A percentile compares a stretch with the other conserved stretches of the same genome.
Conservation (phyloP, 768 basidiomycete genomes). For the Rossbeevera mucosa region DNA sequence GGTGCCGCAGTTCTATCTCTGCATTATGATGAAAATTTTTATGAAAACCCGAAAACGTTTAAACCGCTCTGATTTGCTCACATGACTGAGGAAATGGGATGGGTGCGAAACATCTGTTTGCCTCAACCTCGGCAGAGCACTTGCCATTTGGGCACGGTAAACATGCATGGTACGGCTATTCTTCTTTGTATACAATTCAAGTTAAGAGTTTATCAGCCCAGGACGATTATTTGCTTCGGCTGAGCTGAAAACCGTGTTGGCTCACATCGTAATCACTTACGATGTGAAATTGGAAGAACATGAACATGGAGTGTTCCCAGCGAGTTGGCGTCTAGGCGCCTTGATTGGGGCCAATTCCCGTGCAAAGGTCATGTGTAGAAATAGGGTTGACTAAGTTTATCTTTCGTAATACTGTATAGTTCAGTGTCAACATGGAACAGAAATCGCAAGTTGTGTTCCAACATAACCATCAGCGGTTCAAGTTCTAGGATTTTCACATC, state of each 20-base stretch:
- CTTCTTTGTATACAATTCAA: no score
- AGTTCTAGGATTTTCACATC: no score
- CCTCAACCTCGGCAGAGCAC: slow-evolving; percentile 30
- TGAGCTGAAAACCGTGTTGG: slow-evolving; percentile 14
- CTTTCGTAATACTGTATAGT: no score
- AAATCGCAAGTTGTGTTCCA: no score
- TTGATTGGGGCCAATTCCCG: neutral
- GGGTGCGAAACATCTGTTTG: slow-evolving; percentile 30
- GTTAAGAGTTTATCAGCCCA: no score
- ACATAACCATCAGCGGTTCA: no score
- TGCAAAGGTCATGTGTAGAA: slow-evolving; percentile 2
- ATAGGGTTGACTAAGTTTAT: neutral
- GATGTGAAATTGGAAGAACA: neutral
- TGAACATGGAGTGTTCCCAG: neutral
- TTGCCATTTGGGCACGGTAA: slow-evolving; percentile 35
- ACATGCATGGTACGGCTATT: slow-evolving; percentile 6
- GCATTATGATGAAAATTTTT: slow-evolving; percentile 19
- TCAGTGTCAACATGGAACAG: no score
- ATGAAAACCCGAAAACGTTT: slow-evolving; percentile 27
- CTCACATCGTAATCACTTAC: slow-evolving; percentile 10
- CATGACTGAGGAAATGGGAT: slow-evolving; percentile 31
- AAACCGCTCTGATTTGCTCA: slow-evolving; percentile 11
- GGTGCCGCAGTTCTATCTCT: slow-evolving; percentile 20
- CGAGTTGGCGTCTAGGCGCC: neutral
- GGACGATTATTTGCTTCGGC: slow-evolving; percentile 15